Conservation (phyloP, 148 eudicot genomes). For the Vaccinium myrtillus region DNA sequence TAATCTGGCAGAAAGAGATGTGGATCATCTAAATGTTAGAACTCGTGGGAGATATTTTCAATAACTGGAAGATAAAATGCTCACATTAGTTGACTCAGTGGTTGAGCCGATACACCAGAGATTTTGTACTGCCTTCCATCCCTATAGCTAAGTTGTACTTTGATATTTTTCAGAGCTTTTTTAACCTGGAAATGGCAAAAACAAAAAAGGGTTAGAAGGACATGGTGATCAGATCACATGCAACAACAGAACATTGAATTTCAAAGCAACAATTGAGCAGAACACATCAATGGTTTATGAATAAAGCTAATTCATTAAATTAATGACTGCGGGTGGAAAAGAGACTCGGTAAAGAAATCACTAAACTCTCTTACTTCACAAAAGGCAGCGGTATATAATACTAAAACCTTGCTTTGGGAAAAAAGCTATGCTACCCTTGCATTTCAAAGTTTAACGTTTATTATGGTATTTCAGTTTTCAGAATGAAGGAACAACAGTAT, state of each 20-base stretch:
- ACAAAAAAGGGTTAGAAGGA: neutral
- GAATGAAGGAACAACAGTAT: neutral
- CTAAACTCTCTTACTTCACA: neutral
- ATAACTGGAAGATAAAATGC: conserved; percentile 13
- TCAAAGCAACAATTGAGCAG: neutral
- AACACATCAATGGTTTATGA: neutral
- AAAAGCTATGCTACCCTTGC: neutral
- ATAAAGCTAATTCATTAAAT: neutral
- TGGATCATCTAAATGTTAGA: no score
- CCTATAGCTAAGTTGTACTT: conserved; percentile 37
- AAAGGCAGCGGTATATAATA: neutral
- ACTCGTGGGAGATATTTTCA: no score
- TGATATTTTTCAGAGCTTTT: conserved; percentile 56
- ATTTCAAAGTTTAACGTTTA: neutral
- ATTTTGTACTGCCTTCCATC: conserved; percentile 46
- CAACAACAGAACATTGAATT: neutral
- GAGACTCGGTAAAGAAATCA: neutral
- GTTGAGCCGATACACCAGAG: conserved; percentile 43
- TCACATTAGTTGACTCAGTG: conserved; percentile 46
- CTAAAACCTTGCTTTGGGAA: neutral
- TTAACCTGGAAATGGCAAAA: conserved; percentile 39
- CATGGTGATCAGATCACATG: neutral
- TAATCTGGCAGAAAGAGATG: no score
- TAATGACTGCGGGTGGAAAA: neutral
- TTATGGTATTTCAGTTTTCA: neutral